Evolutionary conservation across 177 flowering plant species (phyloP).

Genomic region (Vitis hybrid): DNA sequence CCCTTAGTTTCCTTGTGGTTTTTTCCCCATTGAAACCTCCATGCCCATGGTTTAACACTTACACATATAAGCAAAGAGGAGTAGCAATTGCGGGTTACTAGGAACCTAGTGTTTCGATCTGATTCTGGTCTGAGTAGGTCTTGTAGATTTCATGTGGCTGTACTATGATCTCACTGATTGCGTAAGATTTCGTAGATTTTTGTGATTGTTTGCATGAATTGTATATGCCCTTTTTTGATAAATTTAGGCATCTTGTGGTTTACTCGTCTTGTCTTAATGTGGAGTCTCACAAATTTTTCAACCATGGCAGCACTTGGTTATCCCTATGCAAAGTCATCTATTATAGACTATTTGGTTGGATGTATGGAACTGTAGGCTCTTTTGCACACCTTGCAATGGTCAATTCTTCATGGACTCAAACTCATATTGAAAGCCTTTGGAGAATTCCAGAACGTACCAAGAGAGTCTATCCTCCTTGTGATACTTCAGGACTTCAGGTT

Average conservation of each 20-base stretch:
- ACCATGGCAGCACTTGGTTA: constrained; percentile 58
- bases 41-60: no score
- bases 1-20: no score
- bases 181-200: no score
- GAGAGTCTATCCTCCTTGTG: constrained; percentile 95
- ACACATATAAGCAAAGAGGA: no score
- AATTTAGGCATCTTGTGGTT: not conserved
- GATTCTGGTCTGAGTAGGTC: no score
- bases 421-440: constrained; percentile 87
- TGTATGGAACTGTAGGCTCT: constrained; percentile 89
- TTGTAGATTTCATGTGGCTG: no score
- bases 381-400: constrained; percentile 87
- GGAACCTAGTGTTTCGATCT: no score
- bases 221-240: not conserved
- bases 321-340: constrained; percentile 73
- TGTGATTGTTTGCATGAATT: not conserved
- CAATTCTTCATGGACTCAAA: constrained; percentile 91
- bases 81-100: no score
- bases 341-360: constrained; percentile 72
- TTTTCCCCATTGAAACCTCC: no score
- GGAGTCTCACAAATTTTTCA: constrained; percentile 6
- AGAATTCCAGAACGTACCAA: constrained; percentile 54
- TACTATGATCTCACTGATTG: no score
- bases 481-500: constrained; percentile 93
- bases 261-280: not conserved